Percentiles rank a stretch among this genome's conserved stretches.
phyloP scores from a whole-genome alignment of 805 yeast species.

The Metschnikowia cerradonensis region DNA sequence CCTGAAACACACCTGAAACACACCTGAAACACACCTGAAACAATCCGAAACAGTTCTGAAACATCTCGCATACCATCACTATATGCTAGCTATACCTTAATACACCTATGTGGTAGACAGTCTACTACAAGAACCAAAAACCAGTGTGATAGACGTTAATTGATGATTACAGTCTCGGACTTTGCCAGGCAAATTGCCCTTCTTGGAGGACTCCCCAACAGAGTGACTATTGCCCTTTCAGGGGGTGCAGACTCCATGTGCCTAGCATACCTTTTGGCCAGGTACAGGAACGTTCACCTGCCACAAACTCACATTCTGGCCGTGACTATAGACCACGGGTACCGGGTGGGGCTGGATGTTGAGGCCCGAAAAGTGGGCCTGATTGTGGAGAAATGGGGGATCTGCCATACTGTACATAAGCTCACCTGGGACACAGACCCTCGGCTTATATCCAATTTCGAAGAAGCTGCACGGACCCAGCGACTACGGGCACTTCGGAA shows the following conservation, averaged over 20 bases:
- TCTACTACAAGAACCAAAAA: too few species aligned
- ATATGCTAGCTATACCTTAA: too few species aligned
- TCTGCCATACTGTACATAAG: slow-evolving; percentile 28
- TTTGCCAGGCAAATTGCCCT: neutral
- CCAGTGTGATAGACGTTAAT: too few species aligned
- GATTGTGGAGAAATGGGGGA: slow-evolving; percentile 30
- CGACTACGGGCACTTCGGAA: slow-evolving; percentile 45
- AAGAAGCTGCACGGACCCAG: slow-evolving; percentile 54
- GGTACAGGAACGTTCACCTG: slow-evolving; percentile 27
- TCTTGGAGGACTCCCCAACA: neutral
- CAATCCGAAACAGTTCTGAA: too few species aligned
- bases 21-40: too few species aligned
- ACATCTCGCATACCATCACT: too few species aligned
- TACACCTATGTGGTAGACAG: too few species aligned
- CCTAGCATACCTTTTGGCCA: slow-evolving; percentile 46
- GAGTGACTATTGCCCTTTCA: slow-evolving; percentile 56
- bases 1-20: too few species aligned
- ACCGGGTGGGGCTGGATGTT: slow-evolving; percentile 42
- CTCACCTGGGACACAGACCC: slow-evolving; percentile 27
- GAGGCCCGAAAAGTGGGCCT: slow-evolving; percentile 48
- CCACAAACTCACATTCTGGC: slow-evolving; percentile 42
- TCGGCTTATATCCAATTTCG: slow-evolving; percentile 40
- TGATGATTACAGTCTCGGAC: neutral
- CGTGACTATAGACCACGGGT: slow-evolving; percentile 62
- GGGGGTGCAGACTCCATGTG: slow-evolving; percentile 86